Evolutionary conservation across 73 alveolate genomes (phyloP).

Genomic region (Tetrahymena malaccensis): DNA sequence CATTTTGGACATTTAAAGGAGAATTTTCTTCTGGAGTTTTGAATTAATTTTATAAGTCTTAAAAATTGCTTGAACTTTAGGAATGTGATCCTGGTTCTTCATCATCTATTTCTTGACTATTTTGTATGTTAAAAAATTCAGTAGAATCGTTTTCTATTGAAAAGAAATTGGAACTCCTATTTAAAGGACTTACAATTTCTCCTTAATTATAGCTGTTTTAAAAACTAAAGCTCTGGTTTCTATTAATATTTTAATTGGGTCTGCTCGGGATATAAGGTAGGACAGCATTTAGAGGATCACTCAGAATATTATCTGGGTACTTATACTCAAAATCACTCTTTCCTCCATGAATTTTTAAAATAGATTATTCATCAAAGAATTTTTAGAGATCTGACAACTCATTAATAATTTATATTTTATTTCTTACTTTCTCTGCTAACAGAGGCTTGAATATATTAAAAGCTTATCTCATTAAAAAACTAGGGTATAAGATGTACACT

Average conservation of each 20-base stretch:
- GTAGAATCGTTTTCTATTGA: background rate
- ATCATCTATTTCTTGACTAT: background rate
- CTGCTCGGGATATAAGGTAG: background rate
- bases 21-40: background rate
- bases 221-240: background rate
- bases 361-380: background rate
- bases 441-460: background rate
- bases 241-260: background rate
- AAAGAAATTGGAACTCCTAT: background rate
- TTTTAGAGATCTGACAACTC: background rate
- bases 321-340: background rate
- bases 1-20: background rate
- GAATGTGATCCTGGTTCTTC: background rate
- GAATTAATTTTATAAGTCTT: background rate
- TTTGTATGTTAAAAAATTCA: background rate
- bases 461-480: background rate
- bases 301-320: background rate
- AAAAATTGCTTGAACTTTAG: background rate
- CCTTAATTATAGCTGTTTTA: background rate
- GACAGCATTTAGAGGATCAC: background rate
- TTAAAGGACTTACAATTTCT: background rate
- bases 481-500: background rate
- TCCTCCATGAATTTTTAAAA: background rate
- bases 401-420: background rate
- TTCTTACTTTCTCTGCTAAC: background rate